phyloP scores from a whole-genome alignment of 495 filamentous ascomycete species.

The Aeminium ludgeri region DNA sequence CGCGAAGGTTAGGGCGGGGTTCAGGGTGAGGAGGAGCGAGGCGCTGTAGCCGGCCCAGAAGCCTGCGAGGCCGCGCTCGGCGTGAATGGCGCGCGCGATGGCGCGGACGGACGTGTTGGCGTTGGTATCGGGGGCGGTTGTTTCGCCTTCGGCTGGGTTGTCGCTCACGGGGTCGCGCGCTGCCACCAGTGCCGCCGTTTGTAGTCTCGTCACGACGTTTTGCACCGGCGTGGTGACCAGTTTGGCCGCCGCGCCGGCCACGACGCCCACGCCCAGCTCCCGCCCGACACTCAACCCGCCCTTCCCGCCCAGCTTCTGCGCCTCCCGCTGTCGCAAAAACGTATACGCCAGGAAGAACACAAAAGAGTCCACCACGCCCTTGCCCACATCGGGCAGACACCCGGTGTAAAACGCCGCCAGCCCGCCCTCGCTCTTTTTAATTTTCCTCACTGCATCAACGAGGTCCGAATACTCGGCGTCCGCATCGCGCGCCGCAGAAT shows the following conservation, averaged over 20 bases:
- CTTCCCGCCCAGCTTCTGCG: conserved; percentile 27
- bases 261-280: conserved; percentile 59
- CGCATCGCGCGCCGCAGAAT: conserved; percentile 18
- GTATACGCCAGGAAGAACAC: conserved; percentile 77
- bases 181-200: conserved; percentile 41
- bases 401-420: conserved; percentile 59
- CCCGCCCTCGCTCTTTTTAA: conserved; percentile 55
- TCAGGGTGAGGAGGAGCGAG: conserved; percentile 61
- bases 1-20: conserved; percentile 75
- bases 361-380: conserved; percentile 59
- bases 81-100: conserved; percentile 45
- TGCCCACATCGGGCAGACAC: conserved; percentile 51
- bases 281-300: conserved; percentile 45
- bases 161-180: conserved; percentile 4
- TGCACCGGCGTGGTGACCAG: conserved; percentile 65
- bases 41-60: conserved; percentile 91
- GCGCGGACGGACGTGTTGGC: conserved; percentile 32
- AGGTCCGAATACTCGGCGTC: conserved; percentile 41
- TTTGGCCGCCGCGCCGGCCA: conserved; percentile 63
- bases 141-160: no score
- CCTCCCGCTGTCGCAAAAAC: conserved; percentile 34
- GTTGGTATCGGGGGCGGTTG: conserved; percentile 7
- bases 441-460: conserved; percentile 51
- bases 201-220: conserved; percentile 70
- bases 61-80: conserved; percentile 56